Conservation (phyloP, 805 yeast species). For the Zygoascus flipseniorum region DNA sequence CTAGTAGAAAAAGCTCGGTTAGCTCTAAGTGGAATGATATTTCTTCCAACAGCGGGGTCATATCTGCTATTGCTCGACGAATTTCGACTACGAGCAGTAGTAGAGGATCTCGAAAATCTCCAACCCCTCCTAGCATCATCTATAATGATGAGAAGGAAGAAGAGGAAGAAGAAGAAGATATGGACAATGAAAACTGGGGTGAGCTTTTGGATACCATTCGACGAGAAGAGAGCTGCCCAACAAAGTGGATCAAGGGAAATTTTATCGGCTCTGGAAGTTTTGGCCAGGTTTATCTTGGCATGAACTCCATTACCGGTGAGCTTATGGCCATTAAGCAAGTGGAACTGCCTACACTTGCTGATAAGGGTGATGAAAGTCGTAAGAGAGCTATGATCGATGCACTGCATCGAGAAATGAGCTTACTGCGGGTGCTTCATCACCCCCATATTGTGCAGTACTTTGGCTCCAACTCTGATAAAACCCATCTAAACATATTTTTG, state of each 20-base stretch:
- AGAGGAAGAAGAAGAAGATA: conserved; percentile 7
- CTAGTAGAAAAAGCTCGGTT: not conserved
- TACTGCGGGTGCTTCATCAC: conserved; percentile 74
- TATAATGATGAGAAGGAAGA: not conserved
- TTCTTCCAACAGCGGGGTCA: not conserved
- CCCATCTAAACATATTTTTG: conserved; percentile 66
- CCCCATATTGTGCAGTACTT: conserved; percentile 87
- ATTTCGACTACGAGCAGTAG: not conserved
- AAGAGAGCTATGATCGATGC: conserved; percentile 65
- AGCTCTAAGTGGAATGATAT: not conserved
- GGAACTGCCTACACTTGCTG: conserved; percentile 42
- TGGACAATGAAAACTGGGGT: conserved; percentile 5
- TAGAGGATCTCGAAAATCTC: not conserved
- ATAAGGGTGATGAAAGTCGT: conserved; percentile 26
- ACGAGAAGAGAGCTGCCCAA: conserved; percentile 47
- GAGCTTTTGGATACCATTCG: conserved; percentile 23
- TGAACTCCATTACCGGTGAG: conserved; percentile 89
- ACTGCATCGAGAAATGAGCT: conserved; percentile 62
- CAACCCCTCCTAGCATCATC: not conserved
- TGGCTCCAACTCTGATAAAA: conserved; percentile 75
- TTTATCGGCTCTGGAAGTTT: conserved; percentile 91
- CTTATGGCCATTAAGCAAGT: conserved; percentile 97
- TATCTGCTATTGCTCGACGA: conserved; percentile 6
- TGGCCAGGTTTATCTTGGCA: conserved; percentile 87
- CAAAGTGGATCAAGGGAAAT: conserved; percentile 88